A percentile compares a stretch with the other conserved stretches of the same genome.
Evolutionary conservation across 116 monocot genomes (phyloP).

Genomic region (Thalassia testudinum): DNA sequence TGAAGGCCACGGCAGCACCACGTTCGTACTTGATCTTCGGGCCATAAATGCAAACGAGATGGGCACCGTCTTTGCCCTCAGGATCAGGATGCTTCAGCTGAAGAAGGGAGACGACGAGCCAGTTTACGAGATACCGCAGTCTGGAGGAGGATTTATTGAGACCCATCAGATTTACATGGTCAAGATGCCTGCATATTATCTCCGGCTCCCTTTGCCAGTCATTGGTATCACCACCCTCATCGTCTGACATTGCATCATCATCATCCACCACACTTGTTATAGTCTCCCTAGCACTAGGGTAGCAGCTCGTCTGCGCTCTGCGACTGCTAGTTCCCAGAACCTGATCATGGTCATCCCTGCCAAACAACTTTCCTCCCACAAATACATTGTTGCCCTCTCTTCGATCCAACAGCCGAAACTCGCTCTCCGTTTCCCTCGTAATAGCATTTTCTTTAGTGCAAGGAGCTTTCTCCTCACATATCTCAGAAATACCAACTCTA

Average conservation of each 20-base stretch:
- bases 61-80: constrained; percentile 2
- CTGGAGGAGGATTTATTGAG: constrained; percentile 80
- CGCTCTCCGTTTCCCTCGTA: constrained; percentile 34
- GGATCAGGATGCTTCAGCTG: constrained; percentile 15
- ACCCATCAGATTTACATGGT: constrained; percentile 86
- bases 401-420: constrained; percentile 29
- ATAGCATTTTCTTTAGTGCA: constrained; percentile 14
- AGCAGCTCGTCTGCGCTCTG: constrained; percentile 27
- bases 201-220: constrained; percentile 84
- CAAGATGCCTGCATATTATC: constrained; percentile 77
- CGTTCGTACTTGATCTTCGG: constrained; percentile 32
- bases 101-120: constrained; percentile 27
- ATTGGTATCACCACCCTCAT: constrained; percentile 32
- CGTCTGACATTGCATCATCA: constrained; percentile 22
- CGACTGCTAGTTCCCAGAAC: constrained; percentile 29
- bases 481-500: constrained; percentile 4
- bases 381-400: constrained; percentile 23
- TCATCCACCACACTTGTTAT: constrained; percentile 14
- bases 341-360: constrained; percentile 35
- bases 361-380: constrained; percentile 21
- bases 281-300: constrained; percentile 31
- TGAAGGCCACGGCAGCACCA: constrained; percentile 29
- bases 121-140: constrained; percentile 57
- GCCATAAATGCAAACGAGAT: constrained; percentile 26
- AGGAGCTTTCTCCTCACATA: not conserved